A percentile compares a stretch with the other conserved stretches of the same genome.
Evolutionary conservation across 768 basidiomycete genomes (phyloP).

Genomic region (Tremella fuciformis): DNA sequence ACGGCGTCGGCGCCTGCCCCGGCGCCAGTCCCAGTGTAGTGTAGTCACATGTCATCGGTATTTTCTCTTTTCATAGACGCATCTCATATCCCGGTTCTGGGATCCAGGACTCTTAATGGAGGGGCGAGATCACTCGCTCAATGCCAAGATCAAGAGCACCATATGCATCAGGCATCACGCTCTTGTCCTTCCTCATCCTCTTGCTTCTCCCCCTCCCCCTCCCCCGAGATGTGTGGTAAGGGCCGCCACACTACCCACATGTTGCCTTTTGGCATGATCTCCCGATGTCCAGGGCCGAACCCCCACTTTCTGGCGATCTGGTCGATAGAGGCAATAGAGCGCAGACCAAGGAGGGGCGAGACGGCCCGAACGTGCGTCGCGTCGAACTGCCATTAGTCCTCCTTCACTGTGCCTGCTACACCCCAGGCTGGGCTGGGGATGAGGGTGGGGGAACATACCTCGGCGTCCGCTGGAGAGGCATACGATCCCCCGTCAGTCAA

Average conservation of each 20-base stretch:
- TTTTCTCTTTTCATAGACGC: too few species aligned
- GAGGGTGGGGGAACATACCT: constrained; percentile 19
- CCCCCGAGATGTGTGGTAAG: not conserved
- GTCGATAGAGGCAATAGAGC: constrained; percentile 23
- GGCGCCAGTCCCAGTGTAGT: too few species aligned
- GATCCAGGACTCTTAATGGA: too few species aligned
- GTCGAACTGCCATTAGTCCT: constrained; percentile 27
- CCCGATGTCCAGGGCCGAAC: constrained; percentile 22
- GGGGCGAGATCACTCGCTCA: too few species aligned
- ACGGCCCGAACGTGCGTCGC: constrained; percentile 20
- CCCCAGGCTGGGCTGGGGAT: not conserved
- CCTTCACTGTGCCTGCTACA: not conserved
- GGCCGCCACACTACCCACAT: constrained; percentile 35
- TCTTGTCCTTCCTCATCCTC: too few species aligned
- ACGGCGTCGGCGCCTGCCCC: too few species aligned
- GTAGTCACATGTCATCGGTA: too few species aligned
- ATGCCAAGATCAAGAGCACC: too few species aligned
- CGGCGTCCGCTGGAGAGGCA: constrained; percentile 26
- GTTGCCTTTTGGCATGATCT: constrained; percentile 38
- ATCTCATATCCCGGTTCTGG: too few species aligned
- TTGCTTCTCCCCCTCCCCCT: too few species aligned
- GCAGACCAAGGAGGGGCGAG: constrained; percentile 22
- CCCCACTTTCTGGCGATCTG: constrained; percentile 29
- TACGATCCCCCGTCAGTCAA: constrained; percentile 30
- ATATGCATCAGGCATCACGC: too few species aligned